A percentile compares a stretch with the other conserved stretches of the same genome.
phyloP scores from a whole-genome alignment of 192 early-diverging fungal genomes.

The Podila epicladia region DNA sequence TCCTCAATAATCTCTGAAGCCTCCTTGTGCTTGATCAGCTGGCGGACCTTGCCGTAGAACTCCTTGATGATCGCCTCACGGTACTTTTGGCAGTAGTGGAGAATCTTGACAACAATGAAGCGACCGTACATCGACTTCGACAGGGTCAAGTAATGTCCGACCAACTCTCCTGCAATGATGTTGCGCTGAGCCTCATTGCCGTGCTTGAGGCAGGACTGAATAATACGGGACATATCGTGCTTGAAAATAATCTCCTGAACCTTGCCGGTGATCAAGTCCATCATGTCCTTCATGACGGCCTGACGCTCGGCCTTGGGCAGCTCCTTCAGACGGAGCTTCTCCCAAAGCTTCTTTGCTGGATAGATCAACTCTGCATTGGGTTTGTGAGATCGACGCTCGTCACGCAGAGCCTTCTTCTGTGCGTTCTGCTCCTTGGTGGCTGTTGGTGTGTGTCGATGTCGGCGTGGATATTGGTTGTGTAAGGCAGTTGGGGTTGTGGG shows the following conservation, averaged over 20 bases:
- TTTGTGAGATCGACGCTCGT: constrained; percentile 71
- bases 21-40: constrained; percentile 88
- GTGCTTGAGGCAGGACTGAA: constrained; percentile 93
- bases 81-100: constrained; percentile 83
- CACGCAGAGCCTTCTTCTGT: constrained; percentile 62
- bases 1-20: constrained; percentile 89
- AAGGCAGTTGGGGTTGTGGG: neutral
- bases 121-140: constrained; percentile 86
- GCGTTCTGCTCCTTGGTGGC: constrained; percentile 60
- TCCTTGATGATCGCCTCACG: constrained; percentile 78
- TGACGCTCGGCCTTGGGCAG: constrained; percentile 69
- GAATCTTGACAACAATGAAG: constrained; percentile 87
- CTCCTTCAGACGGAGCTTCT: constrained; percentile 79
- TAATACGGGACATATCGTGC: constrained; percentile 93
- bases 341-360: constrained; percentile 86
- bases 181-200: constrained; percentile 81
- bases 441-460: constrained; percentile 4
- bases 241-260: constrained; percentile 92
- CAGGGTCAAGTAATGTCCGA: constrained; percentile 78
- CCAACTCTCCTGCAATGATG: constrained; percentile 83
- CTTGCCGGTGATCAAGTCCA: constrained; percentile 82
- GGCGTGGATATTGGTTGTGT: neutral
- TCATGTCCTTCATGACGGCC: constrained; percentile 79
- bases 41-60: constrained; percentile 84
- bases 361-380: constrained; percentile 77